Base-by-base conservation (phyloP, 169 alveolate species). In the Plasmodium cynomolgi region DNA sequence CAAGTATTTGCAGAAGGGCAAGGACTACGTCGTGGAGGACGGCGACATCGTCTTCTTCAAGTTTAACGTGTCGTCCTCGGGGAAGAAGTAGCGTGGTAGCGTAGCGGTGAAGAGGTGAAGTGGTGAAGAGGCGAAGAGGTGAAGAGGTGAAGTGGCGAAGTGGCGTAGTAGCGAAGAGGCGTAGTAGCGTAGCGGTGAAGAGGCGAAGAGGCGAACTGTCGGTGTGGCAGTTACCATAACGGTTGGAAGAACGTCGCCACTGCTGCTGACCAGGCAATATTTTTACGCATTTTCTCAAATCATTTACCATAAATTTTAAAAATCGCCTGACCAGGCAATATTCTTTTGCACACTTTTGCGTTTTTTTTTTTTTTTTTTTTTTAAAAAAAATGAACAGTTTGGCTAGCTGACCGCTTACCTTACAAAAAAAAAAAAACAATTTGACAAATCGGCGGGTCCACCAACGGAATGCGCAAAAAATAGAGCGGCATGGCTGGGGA, bases 31-130 rank as follows among this genome's bases (percentile, higher is more conserved):
- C 29, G 99, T 99, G 47, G 98, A 97, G 56, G 99, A 99, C 96
- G 99, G 99, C 17, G 99, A 99, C 95, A 98, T 99, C 71, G 97
- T 99, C 34, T 98, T 98, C 96, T 99, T 99, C 98, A 99, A 99
- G 96, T 99, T 99, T 97, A 99, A 99, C 95, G 99, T 99, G 37
- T 98, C 99, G 29, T 97, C 97, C 73, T 95, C 98, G 62, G 98
- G 98, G 23, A 98, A 98, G 95, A 97, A 98, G 94, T 96, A 96
- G 94, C 33, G 20, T n/a, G n/a, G n/a, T n/a, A n/a, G n/a, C n/a
- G n/a, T n/a, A n/a, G 94, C 33, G 20, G 7, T 1, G 37, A 74
- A 74, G 37, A 74, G 6, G 26, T 15, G n/a, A 77, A 77, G 47
- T 0, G 26, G 47, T 56, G 50, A 2, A 29, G 23, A 0, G 8